phyloP scores from a whole-genome alignment of 495 filamentous ascomycete genomes.

The Delitschia confertaspora region DNA sequence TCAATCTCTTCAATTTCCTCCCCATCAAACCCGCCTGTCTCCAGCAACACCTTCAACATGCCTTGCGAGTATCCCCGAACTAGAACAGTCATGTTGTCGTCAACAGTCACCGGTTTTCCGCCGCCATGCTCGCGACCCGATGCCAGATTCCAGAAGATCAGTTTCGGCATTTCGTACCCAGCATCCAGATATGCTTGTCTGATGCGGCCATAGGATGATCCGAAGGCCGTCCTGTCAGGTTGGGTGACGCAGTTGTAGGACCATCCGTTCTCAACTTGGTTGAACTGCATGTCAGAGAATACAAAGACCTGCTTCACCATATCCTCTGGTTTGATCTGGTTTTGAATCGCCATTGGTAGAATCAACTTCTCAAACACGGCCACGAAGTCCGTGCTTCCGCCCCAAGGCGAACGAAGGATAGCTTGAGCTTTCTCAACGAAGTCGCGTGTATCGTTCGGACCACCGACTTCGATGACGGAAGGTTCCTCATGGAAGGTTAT shows the following conservation, averaged over 20 bases:
- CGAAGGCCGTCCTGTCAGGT: too few species aligned
- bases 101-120: slow-evolving; percentile 37
- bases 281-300: slow-evolving; percentile 44
- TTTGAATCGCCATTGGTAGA: slow-evolving; percentile 38
- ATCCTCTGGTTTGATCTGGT: slow-evolving; percentile 35
- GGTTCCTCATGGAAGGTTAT: slow-evolving; percentile 40
- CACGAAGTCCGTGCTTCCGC: slow-evolving; percentile 38
- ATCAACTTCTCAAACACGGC: slow-evolving; percentile 40
- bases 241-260: too few species aligned
- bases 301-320: slow-evolving; percentile 46
- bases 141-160: slow-evolving; percentile 45
- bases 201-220: slow-evolving; percentile 38
- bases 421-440: slow-evolving; percentile 31
- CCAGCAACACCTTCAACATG: slow-evolving; percentile 44
- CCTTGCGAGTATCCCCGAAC: slow-evolving; percentile 43
- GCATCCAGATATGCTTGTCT: slow-evolving; percentile 32
- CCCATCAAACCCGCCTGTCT: slow-evolving; percentile 36
- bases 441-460: slow-evolving; percentile 19
- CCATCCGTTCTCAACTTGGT: slow-evolving; percentile 31
- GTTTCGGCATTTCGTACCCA: slow-evolving; percentile 42
- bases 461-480: slow-evolving; percentile 30
- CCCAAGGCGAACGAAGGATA: slow-evolving; percentile 28
- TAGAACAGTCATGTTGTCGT: slow-evolving; percentile 34
- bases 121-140: slow-evolving; percentile 30
- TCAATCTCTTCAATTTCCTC: slow-evolving; percentile 32